These are phyloP conservation scores for Puya raimondii DNA, from an alignment of 176 grass and related monocot genomes.

Conservation along the genomic window DNA sequence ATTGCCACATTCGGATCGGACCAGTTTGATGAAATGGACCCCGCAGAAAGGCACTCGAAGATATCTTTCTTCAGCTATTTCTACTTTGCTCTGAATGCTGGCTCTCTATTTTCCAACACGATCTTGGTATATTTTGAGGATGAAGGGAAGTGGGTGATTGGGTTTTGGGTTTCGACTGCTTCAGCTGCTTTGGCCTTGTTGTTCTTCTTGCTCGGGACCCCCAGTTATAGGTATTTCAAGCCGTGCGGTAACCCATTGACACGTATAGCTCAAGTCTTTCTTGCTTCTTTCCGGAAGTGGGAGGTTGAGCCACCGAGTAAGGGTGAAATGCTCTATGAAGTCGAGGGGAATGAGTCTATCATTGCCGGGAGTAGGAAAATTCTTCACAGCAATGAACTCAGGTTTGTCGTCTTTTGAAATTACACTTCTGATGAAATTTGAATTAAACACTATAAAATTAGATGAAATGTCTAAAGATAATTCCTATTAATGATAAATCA, in stretches of 20 bases:
- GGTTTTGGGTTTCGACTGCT: constrained; percentile 64
- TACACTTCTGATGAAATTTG: neutral
- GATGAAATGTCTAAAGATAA: neutral
- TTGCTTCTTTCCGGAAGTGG: constrained; percentile 52
- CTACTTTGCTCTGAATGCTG: constrained; percentile 75
- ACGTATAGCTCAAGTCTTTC: constrained; percentile 61
- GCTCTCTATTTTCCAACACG: constrained; percentile 68
- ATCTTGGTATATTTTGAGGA: constrained; percentile 84
- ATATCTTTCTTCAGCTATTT: constrained; percentile 90
- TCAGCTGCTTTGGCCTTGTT: constrained; percentile 42
- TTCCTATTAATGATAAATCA: neutral
- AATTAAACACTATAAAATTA: neutral
- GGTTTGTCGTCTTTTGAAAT: constrained; percentile 1
- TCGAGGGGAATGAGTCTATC: constrained; percentile 28
- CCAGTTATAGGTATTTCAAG: constrained; percentile 61
- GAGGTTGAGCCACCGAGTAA: constrained; percentile 22
- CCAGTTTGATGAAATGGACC: constrained; percentile 84
- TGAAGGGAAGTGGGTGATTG: constrained; percentile 51
- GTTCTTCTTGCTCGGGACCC: constrained; percentile 66
- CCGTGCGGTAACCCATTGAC: constrained; percentile 67
- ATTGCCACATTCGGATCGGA: constrained; percentile 75
- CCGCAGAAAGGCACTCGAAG: constrained; percentile 46
- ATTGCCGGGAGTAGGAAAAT: constrained; percentile 49
- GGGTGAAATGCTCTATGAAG: constrained; percentile 43
- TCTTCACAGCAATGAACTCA: constrained; percentile 46